Conservation (phyloP, 2,329 filamentous ascomycete genomes). For the Arthroderma sp. region DNA sequence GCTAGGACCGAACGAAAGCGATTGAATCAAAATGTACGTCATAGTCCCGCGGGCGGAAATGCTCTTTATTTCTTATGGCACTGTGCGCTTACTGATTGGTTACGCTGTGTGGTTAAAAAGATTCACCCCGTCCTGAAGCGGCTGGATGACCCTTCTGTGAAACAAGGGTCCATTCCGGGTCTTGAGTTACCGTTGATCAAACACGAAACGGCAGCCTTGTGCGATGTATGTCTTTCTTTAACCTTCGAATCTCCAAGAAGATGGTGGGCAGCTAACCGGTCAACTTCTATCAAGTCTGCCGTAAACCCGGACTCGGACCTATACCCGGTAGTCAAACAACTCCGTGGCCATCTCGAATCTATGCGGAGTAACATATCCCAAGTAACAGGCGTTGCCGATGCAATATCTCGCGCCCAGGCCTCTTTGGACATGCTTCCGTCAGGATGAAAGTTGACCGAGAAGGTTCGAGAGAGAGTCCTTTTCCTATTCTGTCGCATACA, state of each 20-base stretch:
- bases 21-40: slow-evolving; percentile 27
- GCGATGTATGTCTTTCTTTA: too few species aligned
- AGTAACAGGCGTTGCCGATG: slow-evolving; percentile 24
- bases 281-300: too few species aligned
- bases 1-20: slow-evolving; percentile 26
- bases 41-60: neutral
- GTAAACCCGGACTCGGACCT: slow-evolving; percentile 23
- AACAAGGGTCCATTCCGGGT: slow-evolving; percentile 5
- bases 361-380: slow-evolving; percentile 31
- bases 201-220: too few species aligned
- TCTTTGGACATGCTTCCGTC: slow-evolving; percentile 10
- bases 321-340: slow-evolving; percentile 23
- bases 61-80: neutral
- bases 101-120: neutral
- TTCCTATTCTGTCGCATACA: too few species aligned
- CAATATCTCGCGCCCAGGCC: slow-evolving; percentile 21
- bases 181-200: too few species aligned
- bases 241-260: neutral
- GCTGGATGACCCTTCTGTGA: slow-evolving; percentile 16
- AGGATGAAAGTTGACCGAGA: slow-evolving; percentile 5
- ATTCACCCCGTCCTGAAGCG: slow-evolving; percentile 28
- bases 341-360: slow-evolving; percentile 31
- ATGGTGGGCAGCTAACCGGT: neutral
- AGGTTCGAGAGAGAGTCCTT: too few species aligned
- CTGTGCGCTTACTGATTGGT: slow-evolving; percentile 9